Conservation (phyloP, 345 rosid species). For the Hibiscus trionum region DNA sequence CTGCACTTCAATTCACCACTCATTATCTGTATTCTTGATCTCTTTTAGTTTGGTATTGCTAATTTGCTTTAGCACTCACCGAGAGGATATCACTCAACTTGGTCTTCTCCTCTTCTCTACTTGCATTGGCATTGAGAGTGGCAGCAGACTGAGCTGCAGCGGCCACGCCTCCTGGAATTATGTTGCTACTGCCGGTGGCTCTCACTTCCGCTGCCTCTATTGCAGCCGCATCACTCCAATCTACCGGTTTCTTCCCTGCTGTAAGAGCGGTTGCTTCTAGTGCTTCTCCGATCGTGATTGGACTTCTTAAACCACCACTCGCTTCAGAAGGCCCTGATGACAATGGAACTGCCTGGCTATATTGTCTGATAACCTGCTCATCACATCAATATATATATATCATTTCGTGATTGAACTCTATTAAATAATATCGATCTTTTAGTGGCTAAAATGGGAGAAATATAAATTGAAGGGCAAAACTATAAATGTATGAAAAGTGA, state of each 20-base stretch:
- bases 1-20: slow-evolving; percentile 17
- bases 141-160: slow-evolving; percentile 89
- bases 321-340: background rate
- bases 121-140: slow-evolving; percentile 45
- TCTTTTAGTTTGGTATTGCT: no score
- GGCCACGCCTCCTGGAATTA: slow-evolving; percentile 56
- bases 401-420: no score
- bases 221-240: slow-evolving; percentile 83
- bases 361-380: slow-evolving; percentile 5
- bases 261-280: slow-evolving; percentile 61
- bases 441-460: no score
- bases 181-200: slow-evolving; percentile 64
- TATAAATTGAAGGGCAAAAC: no score
- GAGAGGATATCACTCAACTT: slow-evolving; percentile 55
- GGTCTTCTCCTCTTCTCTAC: slow-evolving; percentile 46
- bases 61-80: slow-evolving; percentile 20
- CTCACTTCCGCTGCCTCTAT: slow-evolving; percentile 88
- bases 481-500: no score
- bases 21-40: no score
- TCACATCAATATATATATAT: background rate
- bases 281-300: slow-evolving; percentile 12
- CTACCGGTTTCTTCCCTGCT: slow-evolving; percentile 69
- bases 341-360: slow-evolving; percentile 1
- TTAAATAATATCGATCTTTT: no score
- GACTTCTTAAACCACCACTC: background rate